Evolutionary conservation across 1,284 basidiomycete genomes (phyloP).

Genomic region (Microbotryum silenes-acaulis): DNA sequence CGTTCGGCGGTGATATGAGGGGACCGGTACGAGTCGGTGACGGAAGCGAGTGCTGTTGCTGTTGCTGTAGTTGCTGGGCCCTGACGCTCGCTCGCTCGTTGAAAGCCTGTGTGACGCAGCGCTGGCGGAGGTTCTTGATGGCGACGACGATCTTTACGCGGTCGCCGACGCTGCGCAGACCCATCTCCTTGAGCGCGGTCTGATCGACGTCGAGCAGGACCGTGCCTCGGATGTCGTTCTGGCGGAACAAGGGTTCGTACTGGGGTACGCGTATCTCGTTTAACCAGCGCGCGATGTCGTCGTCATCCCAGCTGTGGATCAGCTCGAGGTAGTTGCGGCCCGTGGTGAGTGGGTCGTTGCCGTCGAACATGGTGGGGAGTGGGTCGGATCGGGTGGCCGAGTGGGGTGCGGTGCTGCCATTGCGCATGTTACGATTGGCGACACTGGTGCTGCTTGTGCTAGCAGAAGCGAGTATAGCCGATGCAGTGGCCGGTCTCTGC

Average conservation of each 20-base stretch:
- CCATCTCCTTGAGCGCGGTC: slow-evolving; percentile 75
- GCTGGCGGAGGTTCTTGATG: slow-evolving; percentile 64
- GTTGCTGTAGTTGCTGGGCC: slow-evolving; percentile 6
- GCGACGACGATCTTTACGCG: slow-evolving; percentile 73
- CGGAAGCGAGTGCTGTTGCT: not conserved
- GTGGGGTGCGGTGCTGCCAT: no score
- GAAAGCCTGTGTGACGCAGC: slow-evolving; percentile 1
- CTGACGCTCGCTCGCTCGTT: not conserved
- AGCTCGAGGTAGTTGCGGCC: slow-evolving; percentile 14
- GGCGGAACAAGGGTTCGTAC: slow-evolving; percentile 61
- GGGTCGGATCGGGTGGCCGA: no score
- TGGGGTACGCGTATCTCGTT: slow-evolving; percentile 50
- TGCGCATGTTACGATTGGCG: no score
- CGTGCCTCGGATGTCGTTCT: slow-evolving; percentile 80
- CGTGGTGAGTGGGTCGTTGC: not conserved
- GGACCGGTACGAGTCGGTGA: not conserved
- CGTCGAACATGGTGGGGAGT: no score
- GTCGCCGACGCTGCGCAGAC: slow-evolving; percentile 75
- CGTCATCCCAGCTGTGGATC: slow-evolving; percentile 32
- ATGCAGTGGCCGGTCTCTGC: no score
- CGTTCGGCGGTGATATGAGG: not conserved
- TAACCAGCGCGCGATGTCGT: slow-evolving; percentile 33
- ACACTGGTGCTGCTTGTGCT: no score
- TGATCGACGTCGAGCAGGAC: slow-evolving; percentile 84
- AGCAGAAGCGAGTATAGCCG: no score